Percentiles rank a stretch among this genome's conserved stretches.
Evolutionary conservation across 1,284 basidiomycete species (phyloP).

Genomic region (Mycena citricolor): DNA sequence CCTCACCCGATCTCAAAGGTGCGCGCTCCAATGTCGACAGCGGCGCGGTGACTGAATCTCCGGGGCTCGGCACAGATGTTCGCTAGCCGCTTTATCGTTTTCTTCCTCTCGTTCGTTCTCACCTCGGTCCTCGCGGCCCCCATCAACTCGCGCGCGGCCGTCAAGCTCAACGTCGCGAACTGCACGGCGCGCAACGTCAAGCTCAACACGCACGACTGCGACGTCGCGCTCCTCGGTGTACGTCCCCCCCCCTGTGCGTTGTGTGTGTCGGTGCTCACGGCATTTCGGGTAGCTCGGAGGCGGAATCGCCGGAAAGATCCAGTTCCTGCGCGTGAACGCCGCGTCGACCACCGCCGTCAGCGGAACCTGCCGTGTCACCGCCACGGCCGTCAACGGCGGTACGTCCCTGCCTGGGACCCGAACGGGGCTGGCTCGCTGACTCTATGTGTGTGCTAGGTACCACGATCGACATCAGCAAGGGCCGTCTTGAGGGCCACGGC

Average conservation of each 20-base stretch:
- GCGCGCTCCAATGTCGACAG: background rate
- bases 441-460: slow-evolving; percentile 9
- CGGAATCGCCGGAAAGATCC: slow-evolving; percentile 24
- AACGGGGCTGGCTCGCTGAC: too few relatives aligned
- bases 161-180: slow-evolving; percentile 20
- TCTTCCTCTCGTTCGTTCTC: slow-evolving; percentile 14
- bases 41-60: background rate
- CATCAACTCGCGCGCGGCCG: slow-evolving; percentile 12
- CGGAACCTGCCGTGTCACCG: slow-evolving; percentile 25
- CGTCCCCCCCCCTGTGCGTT: background rate
- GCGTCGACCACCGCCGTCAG: slow-evolving; percentile 18
- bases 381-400: slow-evolving; percentile 25
- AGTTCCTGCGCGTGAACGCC: slow-evolving; percentile 23
- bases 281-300: slow-evolving; percentile 21
- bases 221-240: slow-evolving; percentile 25
- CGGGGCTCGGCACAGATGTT: slow-evolving; percentile 13
- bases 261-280: background rate
- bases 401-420: too few relatives aligned
- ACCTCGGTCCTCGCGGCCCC: slow-evolving; percentile 18
- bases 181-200: slow-evolving; percentile 19
- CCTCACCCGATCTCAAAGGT: slow-evolving; percentile 1
- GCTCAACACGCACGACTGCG: slow-evolving; percentile 23
- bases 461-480: slow-evolving; percentile 25
- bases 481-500: slow-evolving; percentile 25
- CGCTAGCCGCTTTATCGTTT: slow-evolving; percentile 15